Evolutionary conservation across 2,329 filamentous ascomycete genomes (phyloP).

Genomic region (Cytospora mali): DNA sequence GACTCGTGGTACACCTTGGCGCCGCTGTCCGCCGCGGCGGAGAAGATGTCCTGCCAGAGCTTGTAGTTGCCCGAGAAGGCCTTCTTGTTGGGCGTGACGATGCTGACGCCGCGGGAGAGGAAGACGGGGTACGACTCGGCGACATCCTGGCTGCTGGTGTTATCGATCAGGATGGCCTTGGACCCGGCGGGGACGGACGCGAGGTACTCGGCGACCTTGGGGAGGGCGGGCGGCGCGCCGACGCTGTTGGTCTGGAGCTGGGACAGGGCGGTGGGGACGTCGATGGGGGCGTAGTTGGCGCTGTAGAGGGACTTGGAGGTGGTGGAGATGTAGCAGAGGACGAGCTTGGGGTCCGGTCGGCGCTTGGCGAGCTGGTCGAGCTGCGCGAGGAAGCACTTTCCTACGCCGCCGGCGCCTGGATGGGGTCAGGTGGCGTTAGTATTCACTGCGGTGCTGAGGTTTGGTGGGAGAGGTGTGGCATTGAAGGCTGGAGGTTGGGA

Average conservation of each 20-base stretch:
- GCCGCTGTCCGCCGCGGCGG: constrained; percentile 67
- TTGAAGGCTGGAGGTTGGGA: neutral
- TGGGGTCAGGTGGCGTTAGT: neutral
- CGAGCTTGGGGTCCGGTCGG: constrained; percentile 69
- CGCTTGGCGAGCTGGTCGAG: constrained; percentile 69
- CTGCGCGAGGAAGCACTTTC: constrained; percentile 86
- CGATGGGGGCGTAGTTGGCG: constrained; percentile 69
- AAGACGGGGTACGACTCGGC: constrained; percentile 82
- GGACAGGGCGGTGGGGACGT: constrained; percentile 42
- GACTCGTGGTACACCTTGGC: constrained; percentile 94
- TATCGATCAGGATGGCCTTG: constrained; percentile 86
- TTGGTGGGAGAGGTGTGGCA: constrained; percentile 22
- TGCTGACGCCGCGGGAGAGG: constrained; percentile 78
- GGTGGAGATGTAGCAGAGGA: constrained; percentile 82
- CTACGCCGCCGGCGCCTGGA: constrained; percentile 86
- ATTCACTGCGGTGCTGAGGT: constrained; percentile 4
- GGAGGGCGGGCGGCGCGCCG: constrained; percentile 61
- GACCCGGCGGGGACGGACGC: constrained; percentile 65
- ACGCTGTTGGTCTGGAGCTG: constrained; percentile 24
- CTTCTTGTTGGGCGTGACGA: constrained; percentile 99
- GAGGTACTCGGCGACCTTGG: constrained; percentile 77
- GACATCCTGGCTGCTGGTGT: constrained; percentile 87
- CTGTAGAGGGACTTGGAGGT: constrained; percentile 82
- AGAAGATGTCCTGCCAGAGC: constrained; percentile 87
- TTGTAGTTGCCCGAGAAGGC: constrained; percentile 82